Base-by-base conservation (phyloP, 805 yeast species). In the Saccharomycopsis fibuligera region DNA sequence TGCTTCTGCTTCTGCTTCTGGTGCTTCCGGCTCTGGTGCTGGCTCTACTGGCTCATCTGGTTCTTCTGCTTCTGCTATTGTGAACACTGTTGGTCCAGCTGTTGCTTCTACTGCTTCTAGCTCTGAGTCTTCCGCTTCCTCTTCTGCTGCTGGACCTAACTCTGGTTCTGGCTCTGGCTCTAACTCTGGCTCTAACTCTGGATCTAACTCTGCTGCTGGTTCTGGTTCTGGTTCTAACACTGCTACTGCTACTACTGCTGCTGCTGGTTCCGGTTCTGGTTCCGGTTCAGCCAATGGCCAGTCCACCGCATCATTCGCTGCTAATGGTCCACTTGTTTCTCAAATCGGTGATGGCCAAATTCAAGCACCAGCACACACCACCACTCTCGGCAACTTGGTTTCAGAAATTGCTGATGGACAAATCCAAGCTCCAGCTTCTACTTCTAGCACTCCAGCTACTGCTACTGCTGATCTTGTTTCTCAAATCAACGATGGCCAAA, bases 321-420 rank as follows among this genome's bases (percentile, higher is more conserved):
- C 67, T 8, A 54, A 70, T 40, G 62, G 64, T 30, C 59, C 63
- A 14, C 62, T 68, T 49, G 68, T 70, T 33, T 69, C 70, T 56
- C 64, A 73, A 57, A 65, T 69, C 47, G 51, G 59, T 47, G 77
- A 72, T 51, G 75, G 75, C 46, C 73, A 69, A 58, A 62, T 64
- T 49, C 70, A 65, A 57, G 66, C 66, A 33, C 63, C 74, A 37
- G 61, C 69, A 45, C 48, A 59, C 22, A 51, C 59, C 1, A 51
- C 55, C 24, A 21, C 58, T 3, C 21, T 24, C 17, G 49, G 23
- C 23, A 40, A 55, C 16, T 47, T 55, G 35, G 47, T 50, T 10
- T 24, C 45, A 12, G 48, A 50, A 35, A 50, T 50, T n/a, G 48
- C 39, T 30, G 54, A 50, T 39, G 51, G 49, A 39, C 54, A 58